Conservation (phyloP, 371 early-diverging fungal genomes). For the Mucor plumbeus region DNA sequence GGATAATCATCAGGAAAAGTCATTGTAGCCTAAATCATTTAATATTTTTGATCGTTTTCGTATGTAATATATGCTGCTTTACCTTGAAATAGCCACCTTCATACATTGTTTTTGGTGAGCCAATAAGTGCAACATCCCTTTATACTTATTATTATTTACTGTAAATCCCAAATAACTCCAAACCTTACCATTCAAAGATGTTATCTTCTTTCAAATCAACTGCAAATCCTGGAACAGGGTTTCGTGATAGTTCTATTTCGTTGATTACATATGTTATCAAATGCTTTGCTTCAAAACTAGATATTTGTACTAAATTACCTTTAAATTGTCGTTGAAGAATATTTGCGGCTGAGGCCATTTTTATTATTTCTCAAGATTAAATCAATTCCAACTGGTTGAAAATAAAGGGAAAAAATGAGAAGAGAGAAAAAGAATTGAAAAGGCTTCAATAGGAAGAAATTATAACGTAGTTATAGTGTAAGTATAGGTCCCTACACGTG, state of each 20-base stretch:
- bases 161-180: background rate
- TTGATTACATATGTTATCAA: background rate
- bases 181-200: slow-evolving; percentile 58
- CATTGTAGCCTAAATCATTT: slow-evolving; percentile 54
- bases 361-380: background rate
- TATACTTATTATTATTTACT: background rate
- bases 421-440: background rate
- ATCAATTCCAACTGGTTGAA: background rate
- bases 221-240: slow-evolving; percentile 76
- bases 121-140: slow-evolving; percentile 86
- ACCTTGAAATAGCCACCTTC: slow-evolving; percentile 94
- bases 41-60: background rate
- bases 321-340: slow-evolving; percentile 61
- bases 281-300: background rate
- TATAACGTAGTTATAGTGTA: background rate
- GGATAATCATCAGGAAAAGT: slow-evolving; percentile 62
- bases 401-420: background rate
- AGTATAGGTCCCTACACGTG: background rate
- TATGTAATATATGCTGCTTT: background rate
- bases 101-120: slow-evolving; percentile 84
- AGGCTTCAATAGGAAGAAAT: background rate
- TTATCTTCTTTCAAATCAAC: slow-evolving; percentile 72
- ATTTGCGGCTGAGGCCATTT: slow-evolving; percentile 53
- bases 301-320: slow-evolving; percentile 34
- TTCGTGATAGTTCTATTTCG: slow-evolving; percentile 53